These are phyloP conservation scores for Diaporthe vexans DNA, from an alignment of 2,329 filamentous ascomycete species.

Conservation along the genomic window DNA sequence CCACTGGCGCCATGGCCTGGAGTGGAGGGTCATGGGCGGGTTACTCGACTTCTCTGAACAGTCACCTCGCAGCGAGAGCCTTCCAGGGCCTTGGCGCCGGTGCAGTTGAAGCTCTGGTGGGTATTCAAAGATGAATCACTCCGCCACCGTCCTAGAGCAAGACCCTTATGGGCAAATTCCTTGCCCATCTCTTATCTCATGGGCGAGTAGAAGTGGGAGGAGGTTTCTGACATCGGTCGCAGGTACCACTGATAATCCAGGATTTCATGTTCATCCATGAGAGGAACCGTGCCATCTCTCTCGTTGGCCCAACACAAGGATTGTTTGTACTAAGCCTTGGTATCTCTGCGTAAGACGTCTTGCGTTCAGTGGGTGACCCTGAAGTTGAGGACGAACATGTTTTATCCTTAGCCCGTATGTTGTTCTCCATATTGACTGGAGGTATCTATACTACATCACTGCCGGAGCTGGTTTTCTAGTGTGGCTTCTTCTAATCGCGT, in stretches of 20 bases:
- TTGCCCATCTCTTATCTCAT: not conserved
- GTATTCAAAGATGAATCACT: not conserved
- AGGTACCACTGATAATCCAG: slow-evolving; percentile 51
- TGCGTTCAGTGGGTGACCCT: not conserved
- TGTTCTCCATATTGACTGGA: slow-evolving; percentile 48
- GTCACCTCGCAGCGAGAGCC: slow-evolving; percentile 49
- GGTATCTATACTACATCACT: slow-evolving; percentile 52
- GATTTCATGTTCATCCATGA: slow-evolving; percentile 53
- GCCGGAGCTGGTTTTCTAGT: slow-evolving; percentile 48
- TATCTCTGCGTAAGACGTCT: slow-evolving; percentile 42
- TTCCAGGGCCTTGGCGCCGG: slow-evolving; percentile 51
- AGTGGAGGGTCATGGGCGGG: slow-evolving; percentile 51
- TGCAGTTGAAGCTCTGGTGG: slow-evolving; percentile 50
- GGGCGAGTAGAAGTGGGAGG: not conserved
- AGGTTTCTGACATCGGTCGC: not conserved
- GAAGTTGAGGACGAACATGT: not conserved
- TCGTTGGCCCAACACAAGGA: slow-evolving; percentile 44
- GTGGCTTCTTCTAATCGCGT: slow-evolving; percentile 49
- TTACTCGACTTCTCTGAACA: slow-evolving; percentile 45
- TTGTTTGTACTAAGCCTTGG: slow-evolving; percentile 49
- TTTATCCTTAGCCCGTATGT: slow-evolving; percentile 44
- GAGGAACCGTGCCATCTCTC: slow-evolving; percentile 47
- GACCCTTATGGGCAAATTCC: not conserved
- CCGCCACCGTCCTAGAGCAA: too few relatives aligned
- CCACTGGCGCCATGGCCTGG: slow-evolving; percentile 48